Conservation (phyloP, 768 basidiomycete genomes). For the Lepiota venenata region DNA sequence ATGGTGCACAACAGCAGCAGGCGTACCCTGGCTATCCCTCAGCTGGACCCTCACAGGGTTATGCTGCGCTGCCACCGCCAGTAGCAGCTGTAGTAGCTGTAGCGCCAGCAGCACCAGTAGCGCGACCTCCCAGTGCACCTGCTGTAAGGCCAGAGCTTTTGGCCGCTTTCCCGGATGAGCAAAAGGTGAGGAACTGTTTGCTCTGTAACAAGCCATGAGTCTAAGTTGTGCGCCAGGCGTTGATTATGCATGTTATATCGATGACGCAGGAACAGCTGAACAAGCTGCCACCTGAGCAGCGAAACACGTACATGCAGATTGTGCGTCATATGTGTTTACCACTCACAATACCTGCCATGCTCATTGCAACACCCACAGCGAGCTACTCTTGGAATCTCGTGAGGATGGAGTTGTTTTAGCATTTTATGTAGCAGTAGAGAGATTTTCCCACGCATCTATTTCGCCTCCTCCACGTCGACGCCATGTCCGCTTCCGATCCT, state of each 20-base stretch:
- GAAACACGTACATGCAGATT: conserved; percentile 77
- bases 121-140: background rate
- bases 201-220: conserved; percentile 1
- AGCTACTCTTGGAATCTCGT: conserved; percentile 35
- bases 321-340: conserved; percentile 41
- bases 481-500: conserved; percentile 49
- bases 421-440: background rate
- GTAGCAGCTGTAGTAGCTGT: conserved; percentile 24
- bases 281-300: conserved; percentile 66
- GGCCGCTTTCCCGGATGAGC: conserved; percentile 62
- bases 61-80: conserved; percentile 21
- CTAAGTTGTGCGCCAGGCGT: conserved; percentile 40
- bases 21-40: conserved; percentile 20
- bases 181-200: conserved; percentile 44
- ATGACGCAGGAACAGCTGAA: conserved; percentile 88
- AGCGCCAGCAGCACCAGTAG: background rate
- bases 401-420: too few relatives aligned
- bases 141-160: conserved; percentile 41
- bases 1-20: conserved; percentile 13
- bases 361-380: conserved; percentile 23
- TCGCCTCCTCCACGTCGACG: conserved; percentile 11
- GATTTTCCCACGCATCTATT: conserved; percentile 15
- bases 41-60: conserved; percentile 16
- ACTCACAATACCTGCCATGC: background rate
- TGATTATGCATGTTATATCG: conserved; percentile 74